Percentiles rank a stretch among this genome's conserved stretches.
These are phyloP conservation scores for Glarea lozoyensis DNA, from an alignment of 495 filamentous ascomycete genomes.

Conservation along the genomic window DNA sequence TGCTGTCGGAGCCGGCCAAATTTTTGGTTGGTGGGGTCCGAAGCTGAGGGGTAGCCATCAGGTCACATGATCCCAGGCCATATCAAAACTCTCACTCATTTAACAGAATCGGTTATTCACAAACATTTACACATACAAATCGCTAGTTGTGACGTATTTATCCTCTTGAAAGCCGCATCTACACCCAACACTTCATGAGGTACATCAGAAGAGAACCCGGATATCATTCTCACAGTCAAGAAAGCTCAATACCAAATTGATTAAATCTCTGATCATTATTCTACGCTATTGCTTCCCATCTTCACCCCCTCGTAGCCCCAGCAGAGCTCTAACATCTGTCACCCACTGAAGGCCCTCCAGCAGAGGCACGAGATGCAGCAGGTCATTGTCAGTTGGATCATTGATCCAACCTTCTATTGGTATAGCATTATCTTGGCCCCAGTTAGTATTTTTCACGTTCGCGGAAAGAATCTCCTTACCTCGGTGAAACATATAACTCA, in stretches of 20 bases:
- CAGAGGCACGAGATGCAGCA: conserved; percentile 87
- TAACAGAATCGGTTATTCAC: too few species aligned
- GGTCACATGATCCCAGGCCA: too few species aligned
- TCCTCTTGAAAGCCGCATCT: too few species aligned
- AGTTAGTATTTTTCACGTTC: neutral
- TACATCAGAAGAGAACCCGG: too few species aligned
- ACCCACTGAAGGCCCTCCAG: conserved; percentile 93
- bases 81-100: too few species aligned
- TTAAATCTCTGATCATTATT: conserved; percentile 11
- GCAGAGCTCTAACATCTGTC: conserved; percentile 82
- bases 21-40: too few species aligned
- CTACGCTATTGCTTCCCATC: conserved; percentile 36
- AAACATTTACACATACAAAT: too few species aligned
- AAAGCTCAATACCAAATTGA: neutral
- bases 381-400: conserved; percentile 82
- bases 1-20: too few species aligned
- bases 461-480: conserved; percentile 42
- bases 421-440: conserved; percentile 72
- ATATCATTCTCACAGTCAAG: too few species aligned
- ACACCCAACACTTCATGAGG: too few species aligned
- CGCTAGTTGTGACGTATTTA: too few species aligned
- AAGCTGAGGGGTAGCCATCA: too few species aligned
- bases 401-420: conserved; percentile 90
- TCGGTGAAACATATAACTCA: conserved; percentile 98
- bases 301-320: conserved; percentile 83